Evolutionary conservation across 345 rosid species (phyloP).

Genomic region (Citrus hindsii): DNA sequence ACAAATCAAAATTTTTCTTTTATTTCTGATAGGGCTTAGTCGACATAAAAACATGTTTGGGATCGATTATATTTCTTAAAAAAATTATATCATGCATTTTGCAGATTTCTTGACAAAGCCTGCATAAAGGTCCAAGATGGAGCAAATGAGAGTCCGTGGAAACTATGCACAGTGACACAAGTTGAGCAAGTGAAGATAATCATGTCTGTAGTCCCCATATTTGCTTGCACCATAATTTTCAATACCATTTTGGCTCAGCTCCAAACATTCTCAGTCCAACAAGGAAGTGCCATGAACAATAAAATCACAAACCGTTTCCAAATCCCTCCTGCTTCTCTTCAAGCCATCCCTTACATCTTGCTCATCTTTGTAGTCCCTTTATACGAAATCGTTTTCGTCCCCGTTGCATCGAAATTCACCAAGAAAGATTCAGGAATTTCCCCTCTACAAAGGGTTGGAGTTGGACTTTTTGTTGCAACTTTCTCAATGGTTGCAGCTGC

Average conservation of each 20-base stretch:
- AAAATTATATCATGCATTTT: not conserved
- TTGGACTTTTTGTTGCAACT: conserved; percentile 49
- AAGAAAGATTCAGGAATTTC: conserved; percentile 47
- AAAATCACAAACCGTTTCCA: conserved; percentile 28
- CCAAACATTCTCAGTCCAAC: conserved; percentile 70
- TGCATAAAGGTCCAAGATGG: conserved; percentile 66
- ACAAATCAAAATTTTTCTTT: too few species aligned
- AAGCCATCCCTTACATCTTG: conserved; percentile 51
- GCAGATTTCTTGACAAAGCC: conserved; percentile 90
- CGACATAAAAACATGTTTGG: too few species aligned
- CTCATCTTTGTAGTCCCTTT: conserved; percentile 51
- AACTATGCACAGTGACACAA: conserved; percentile 68
- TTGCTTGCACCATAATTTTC: conserved; percentile 58
- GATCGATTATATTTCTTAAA: too few species aligned
- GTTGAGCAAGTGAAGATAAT: conserved; percentile 66
- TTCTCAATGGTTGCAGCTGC: conserved; percentile 70
- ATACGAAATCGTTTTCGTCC: conserved; percentile 43
- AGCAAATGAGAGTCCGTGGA: conserved; percentile 75
- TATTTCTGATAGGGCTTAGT: too few species aligned
- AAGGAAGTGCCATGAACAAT: conserved; percentile 56
- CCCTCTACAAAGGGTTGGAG: conserved; percentile 53
- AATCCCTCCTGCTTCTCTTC: conserved; percentile 61
- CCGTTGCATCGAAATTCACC: conserved; percentile 37
- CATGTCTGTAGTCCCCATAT: conserved; percentile 47
- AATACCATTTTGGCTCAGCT: conserved; percentile 64